These are phyloP conservation scores for Cystobasidium sp. DNA, from an alignment of 1,284 basidiomycete genomes.

Conservation along the genomic window DNA sequence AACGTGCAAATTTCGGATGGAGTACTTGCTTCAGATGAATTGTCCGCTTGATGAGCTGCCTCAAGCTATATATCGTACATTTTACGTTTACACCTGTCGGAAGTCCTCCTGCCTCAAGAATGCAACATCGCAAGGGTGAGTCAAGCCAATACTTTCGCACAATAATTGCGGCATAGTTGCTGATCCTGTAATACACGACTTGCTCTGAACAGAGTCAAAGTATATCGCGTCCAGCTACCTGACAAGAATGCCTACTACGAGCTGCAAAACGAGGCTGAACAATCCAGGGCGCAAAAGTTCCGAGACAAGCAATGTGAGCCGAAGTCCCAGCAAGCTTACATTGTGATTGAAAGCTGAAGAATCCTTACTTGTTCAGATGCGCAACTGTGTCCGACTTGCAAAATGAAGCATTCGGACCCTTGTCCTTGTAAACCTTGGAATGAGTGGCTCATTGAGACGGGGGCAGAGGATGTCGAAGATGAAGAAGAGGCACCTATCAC, in stretches of 20 bases:
- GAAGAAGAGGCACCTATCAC: slow-evolving; percentile 19
- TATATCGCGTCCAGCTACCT: slow-evolving; percentile 29
- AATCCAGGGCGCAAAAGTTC: slow-evolving; percentile 27
- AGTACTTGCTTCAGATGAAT: slow-evolving; percentile 37
- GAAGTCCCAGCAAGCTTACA: background rate
- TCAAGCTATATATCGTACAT: slow-evolving; percentile 39
- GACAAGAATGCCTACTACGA: slow-evolving; percentile 33
- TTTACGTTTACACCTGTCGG: slow-evolving; percentile 41
- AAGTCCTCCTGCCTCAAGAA: slow-evolving; percentile 33
- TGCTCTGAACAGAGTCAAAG: slow-evolving; percentile 14
- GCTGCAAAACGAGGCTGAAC: slow-evolving; percentile 15
- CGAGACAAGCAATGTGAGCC: slow-evolving; percentile 42
- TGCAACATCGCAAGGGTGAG: slow-evolving; percentile 9
- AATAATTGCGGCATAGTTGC: background rate
- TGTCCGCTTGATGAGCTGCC: slow-evolving; percentile 36
- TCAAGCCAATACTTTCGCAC: background rate
- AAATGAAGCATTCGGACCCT: slow-evolving; percentile 26
- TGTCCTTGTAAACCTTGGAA: slow-evolving; percentile 31
- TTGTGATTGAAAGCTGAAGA: background rate
- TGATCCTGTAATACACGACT: background rate
- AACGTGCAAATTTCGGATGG: slow-evolving; percentile 21
- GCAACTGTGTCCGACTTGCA: slow-evolving; percentile 31
- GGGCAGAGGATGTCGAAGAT: slow-evolving; percentile 26
- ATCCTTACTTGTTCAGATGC: slow-evolving; percentile 15
- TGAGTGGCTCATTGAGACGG: slow-evolving; percentile 44